phyloP scores from a whole-genome alignment of 768 basidiomycete species.

The Daedaleopsis sinensis region DNA sequence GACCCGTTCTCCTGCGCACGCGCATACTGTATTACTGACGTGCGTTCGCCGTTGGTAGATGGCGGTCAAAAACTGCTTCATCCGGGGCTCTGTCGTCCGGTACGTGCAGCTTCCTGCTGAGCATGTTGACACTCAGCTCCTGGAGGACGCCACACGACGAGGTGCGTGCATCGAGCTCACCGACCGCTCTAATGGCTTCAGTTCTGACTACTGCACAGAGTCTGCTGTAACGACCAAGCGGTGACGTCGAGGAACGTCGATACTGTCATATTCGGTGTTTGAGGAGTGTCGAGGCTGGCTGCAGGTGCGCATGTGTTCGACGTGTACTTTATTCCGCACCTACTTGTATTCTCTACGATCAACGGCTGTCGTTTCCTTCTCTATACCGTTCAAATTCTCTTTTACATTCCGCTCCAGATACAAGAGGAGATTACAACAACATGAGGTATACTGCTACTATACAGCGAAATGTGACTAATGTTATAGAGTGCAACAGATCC shows the following conservation, averaged over 20 bases:
- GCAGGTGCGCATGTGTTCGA: neutral
- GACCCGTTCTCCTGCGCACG: neutral
- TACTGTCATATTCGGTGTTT: neutral
- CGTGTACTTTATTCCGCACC: neutral
- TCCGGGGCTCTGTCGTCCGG: slow-evolving; percentile 96
- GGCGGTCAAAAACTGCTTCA: slow-evolving; percentile 99
- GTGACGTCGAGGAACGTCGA: neutral
- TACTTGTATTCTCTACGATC: neutral
- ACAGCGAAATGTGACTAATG: neutral
- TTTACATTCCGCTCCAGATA: neutral
- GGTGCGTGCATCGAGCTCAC: neutral
- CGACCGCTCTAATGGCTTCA: neutral
- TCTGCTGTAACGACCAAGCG: neutral
- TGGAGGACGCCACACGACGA: neutral
- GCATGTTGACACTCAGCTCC: neutral
- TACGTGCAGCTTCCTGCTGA: slow-evolving; percentile 92
- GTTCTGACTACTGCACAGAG: neutral
- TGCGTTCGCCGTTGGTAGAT: slow-evolving; percentile 62
- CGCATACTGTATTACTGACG: neutral
- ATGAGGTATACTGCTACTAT: too few relatives aligned
- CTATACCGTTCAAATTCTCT: neutral
- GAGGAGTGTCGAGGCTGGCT: neutral
- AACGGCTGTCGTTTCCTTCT: neutral
- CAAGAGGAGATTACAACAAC: neutral
- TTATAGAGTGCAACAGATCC: neutral